These are phyloP conservation scores for Globisporangium echinulatum DNA, from an alignment of 352 stramenopile species.

Conservation along the genomic window DNA sequence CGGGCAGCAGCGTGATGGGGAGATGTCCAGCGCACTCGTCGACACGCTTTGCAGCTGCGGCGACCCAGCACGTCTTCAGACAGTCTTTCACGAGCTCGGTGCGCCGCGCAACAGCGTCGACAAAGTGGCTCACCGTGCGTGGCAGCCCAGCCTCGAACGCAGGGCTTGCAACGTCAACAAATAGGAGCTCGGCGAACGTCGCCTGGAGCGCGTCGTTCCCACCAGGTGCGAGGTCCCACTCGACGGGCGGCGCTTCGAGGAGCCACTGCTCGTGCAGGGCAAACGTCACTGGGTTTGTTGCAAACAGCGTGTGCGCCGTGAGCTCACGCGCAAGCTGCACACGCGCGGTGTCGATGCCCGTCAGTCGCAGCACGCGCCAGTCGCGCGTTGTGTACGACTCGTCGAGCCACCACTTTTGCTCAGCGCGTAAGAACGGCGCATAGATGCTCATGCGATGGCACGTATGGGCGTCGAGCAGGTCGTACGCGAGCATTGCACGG, in stretches of 20 bases:
- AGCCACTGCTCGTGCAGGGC: slow-evolving; percentile 88
- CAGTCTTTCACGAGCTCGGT: slow-evolving; percentile 84
- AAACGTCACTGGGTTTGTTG: slow-evolving; percentile 76
- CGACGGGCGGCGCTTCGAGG: slow-evolving; percentile 49
- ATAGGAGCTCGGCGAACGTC: slow-evolving; percentile 71
- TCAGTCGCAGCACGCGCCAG: slow-evolving; percentile 81
- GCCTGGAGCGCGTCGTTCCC: slow-evolving; percentile 9
- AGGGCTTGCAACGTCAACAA: slow-evolving; percentile 68
- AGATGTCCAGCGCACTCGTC: slow-evolving; percentile 56
- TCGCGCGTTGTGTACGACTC: slow-evolving; percentile 56
- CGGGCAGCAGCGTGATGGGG: slow-evolving; percentile 11
- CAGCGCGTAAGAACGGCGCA: slow-evolving; percentile 59
- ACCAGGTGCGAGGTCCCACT: slow-evolving; percentile 63
- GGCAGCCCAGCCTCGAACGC: slow-evolving; percentile 69
- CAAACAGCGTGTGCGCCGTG: slow-evolving; percentile 53
- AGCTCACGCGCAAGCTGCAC: slow-evolving; percentile 32
- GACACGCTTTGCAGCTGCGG: slow-evolving; percentile 58
- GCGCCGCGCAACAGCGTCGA: slow-evolving; percentile 67
- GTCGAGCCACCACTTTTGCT: slow-evolving; percentile 86
- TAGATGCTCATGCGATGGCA: slow-evolving; percentile 82
- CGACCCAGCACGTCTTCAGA: slow-evolving; percentile 77
- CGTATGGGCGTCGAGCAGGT: slow-evolving; percentile 68
- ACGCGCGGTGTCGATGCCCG: slow-evolving; percentile 49
- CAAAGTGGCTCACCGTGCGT: slow-evolving; percentile 80
- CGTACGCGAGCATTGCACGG: slow-evolving; percentile 84